Base-by-base conservation (phyloP, 225 moss, liverwort and hornwort species). In the Straminergon stramineum region DNA sequence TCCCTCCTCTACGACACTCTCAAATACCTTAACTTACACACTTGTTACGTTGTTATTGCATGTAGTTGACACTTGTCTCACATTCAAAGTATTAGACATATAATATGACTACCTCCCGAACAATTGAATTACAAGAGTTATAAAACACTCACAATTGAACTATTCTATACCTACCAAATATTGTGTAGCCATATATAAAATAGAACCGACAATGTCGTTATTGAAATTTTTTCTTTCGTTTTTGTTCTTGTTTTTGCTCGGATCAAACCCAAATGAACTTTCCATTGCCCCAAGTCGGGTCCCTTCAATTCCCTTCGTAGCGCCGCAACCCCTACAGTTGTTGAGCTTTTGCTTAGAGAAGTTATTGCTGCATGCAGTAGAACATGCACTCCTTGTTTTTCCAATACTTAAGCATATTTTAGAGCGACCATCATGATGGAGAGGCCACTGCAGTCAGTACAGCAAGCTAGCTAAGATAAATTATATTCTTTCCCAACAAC, bases 11-110 rank as follows among this genome's bases (percentile, higher is more conserved):
- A 43, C 1, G 2, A 28, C 10, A 43, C 28, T 43, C 17, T 28
- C 9, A 1, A 73, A 73, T 43, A 43, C 0, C 43, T 0, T 43
- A 43, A 1, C 43, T 0, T 43, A 0, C 6, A 17, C 28, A 73
- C 10, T 10, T 73, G 6, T 43, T 73, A 43, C 10, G 10, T 43
- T 43, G 27, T 10, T 16, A 73, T 43, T 43, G 71, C 9, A 43
- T 9, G 9, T 9, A 43, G 10, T 5, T 13, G 6, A 28, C 8
- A 15, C 43, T 41, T 43, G 6, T 43, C 16, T 15, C 27, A 9
- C 10, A 73, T 17, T 73, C 6, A 16, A 16, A 73, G 27, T 5
- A 27, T 1, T 3, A 16, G 9, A 43, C 5, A 0, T 43, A 9
- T 27, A 27, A 27, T 27, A 41, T 43, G 17, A 43, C 13, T 43